Evolutionary conservation across 768 basidiomycete genomes (phyloP).

Genomic region (Phylloporus scabripes): DNA sequence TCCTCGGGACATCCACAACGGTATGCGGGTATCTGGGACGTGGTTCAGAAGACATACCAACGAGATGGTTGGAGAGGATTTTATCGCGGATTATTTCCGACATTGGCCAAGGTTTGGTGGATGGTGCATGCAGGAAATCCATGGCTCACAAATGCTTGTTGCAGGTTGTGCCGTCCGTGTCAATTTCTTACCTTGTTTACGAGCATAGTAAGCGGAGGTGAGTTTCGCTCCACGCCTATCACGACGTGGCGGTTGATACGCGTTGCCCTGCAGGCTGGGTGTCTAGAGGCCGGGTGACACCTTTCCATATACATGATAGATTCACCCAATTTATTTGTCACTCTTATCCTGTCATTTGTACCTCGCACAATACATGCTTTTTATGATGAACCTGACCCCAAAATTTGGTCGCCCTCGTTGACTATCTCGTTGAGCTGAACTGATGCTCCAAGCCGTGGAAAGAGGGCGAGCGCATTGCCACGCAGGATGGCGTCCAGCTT

Average conservation of each 20-base stretch:
- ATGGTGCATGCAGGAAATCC: background rate
- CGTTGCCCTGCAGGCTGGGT: conserved; percentile 45
- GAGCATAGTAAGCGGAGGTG: conserved; percentile 80
- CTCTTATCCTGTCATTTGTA: conserved; percentile 26
- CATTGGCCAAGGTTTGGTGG: conserved; percentile 73
- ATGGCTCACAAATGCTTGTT: conserved; percentile 6
- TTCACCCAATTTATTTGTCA: conserved; percentile 19
- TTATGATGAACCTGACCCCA: conserved; percentile 3
- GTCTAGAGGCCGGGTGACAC: conserved; percentile 36
- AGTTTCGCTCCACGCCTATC: conserved; percentile 17
- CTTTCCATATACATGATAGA: conserved; percentile 20
- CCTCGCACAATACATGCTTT: conserved; percentile 21
- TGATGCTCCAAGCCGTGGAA: conserved; percentile 30
- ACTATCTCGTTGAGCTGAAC: background rate
- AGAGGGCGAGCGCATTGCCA: conserved; percentile 48
- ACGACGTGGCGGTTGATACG: conserved; percentile 1
- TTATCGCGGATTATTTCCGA: conserved; percentile 89
- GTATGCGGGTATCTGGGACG: conserved; percentile 87
- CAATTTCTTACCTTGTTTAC: conserved; percentile 95
- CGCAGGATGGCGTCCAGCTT: conserved; percentile 42
- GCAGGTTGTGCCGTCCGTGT: conserved; percentile 92
- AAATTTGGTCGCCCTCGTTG: background rate
- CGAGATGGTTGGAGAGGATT: conserved; percentile 92
- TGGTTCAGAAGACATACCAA: conserved; percentile 69
- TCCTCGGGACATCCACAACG: conserved; percentile 90